Conservation (phyloP, 2,329 filamentous ascomycete genomes). For the Aspergillus pseudonomiae region DNA sequence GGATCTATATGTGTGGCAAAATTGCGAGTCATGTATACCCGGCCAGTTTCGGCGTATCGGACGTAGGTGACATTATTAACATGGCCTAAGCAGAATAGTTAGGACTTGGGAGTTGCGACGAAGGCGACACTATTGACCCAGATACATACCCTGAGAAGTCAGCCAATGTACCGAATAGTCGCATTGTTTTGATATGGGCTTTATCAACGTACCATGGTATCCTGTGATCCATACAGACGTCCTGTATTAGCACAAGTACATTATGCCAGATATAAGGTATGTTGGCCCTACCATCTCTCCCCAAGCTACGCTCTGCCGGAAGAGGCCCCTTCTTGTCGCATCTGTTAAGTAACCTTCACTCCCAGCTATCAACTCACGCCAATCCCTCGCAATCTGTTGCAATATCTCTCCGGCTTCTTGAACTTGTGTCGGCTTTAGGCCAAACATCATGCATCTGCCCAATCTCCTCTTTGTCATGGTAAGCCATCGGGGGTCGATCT, state of each 20-base stretch:
- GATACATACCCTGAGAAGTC: conserved; percentile 27
- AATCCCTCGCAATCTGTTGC: conserved; percentile 63
- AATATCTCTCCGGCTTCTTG: conserved; percentile 62
- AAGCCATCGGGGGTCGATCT: conserved; percentile 66
- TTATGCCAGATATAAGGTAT: neutral
- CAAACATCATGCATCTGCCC: conserved; percentile 76
- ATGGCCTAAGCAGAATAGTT: conserved; percentile 58
- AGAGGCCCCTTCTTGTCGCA: conserved; percentile 63
- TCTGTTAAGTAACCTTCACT: conserved; percentile 75
- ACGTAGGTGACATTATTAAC: conserved; percentile 88
- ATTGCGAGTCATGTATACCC: conserved; percentile 76
- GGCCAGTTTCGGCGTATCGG: conserved; percentile 78
- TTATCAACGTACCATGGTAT: conserved; percentile 47
- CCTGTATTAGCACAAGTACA: conserved; percentile 22
- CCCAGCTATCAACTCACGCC: conserved; percentile 72
- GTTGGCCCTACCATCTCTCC: conserved; percentile 72
- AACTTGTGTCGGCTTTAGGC: conserved; percentile 62
- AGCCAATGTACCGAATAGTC: conserved; percentile 1
- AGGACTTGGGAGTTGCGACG: conserved; percentile 6
- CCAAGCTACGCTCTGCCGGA: conserved; percentile 72
- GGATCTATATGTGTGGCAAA: conserved; percentile 67
- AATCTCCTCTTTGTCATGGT: conserved; percentile 67
- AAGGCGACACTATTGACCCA: neutral
- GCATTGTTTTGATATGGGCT: neutral
- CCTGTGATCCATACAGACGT: conserved; percentile 32